These are phyloP conservation scores for Parasarocladium wereldwijsianum DNA, from an alignment of 2,329 filamentous ascomycete genomes.

Conservation along the genomic window DNA sequence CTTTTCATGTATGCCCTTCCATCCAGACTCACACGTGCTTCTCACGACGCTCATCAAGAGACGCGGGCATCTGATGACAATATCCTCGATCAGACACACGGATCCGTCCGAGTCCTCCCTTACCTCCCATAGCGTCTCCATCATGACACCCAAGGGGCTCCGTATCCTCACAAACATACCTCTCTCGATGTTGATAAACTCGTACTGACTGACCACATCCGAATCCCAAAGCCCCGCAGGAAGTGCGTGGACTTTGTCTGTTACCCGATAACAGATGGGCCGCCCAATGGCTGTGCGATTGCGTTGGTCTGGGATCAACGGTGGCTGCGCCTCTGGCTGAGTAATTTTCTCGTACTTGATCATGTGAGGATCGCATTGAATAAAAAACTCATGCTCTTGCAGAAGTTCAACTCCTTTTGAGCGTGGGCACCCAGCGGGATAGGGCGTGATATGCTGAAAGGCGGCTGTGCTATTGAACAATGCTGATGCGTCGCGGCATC, in stretches of 20 bases:
- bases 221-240: constrained; percentile 41
- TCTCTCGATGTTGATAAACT: constrained; percentile 32
- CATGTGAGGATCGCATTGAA: constrained; percentile 37
- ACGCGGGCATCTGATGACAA: constrained; percentile 33
- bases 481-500: too few relatives aligned
- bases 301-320: constrained; percentile 15
- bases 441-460: constrained; percentile 25
- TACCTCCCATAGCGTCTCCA: constrained; percentile 38
- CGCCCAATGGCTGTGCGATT: constrained; percentile 10
- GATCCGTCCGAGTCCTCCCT: constrained; percentile 15
- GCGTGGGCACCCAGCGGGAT: constrained; percentile 22
- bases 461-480: constrained; percentile 29
- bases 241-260: constrained; percentile 33
- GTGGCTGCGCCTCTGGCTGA: constrained; percentile 14
- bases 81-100: constrained; percentile 32
- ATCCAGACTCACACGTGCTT: constrained; percentile 33
- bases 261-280: constrained; percentile 30
- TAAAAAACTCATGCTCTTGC: constrained; percentile 36
- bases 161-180: constrained; percentile 37
- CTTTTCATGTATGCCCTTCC: constrained; percentile 34
- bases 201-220: constrained; percentile 36
- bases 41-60: constrained; percentile 33
- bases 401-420: constrained; percentile 27
- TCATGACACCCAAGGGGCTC: constrained; percentile 33
- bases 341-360: constrained; percentile 16